These are phyloP conservation scores for Mortierella sp. DNA, from an alignment of 371 early-diverging fungal species.

Conservation along the genomic window DNA sequence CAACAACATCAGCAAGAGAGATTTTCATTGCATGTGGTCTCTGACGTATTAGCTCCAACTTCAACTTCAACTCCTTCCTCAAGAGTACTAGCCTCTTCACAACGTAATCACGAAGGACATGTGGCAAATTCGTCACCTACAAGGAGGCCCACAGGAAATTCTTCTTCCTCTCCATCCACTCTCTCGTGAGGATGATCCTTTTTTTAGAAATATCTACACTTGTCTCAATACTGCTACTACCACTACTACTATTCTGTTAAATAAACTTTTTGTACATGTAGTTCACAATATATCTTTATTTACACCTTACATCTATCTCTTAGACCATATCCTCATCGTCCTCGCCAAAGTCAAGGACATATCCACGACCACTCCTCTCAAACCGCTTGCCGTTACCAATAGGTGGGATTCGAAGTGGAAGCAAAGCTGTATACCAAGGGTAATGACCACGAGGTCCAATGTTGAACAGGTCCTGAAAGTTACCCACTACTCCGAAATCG, in stretches of 20 bases:
- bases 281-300: too few relatives aligned
- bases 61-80: background rate
- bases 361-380: slow-evolving; percentile 53
- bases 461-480: slow-evolving; percentile 66
- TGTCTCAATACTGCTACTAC: too few relatives aligned
- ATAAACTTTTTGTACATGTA: too few relatives aligned
- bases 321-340: slow-evolving; percentile 55
- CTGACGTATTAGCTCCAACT: background rate
- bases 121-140: background rate
- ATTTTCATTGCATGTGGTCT: background rate
- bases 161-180: slow-evolving; percentile 4
- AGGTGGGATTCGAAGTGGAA: slow-evolving; percentile 70
- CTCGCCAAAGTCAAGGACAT: slow-evolving; percentile 45
- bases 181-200: background rate
- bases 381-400: slow-evolving; percentile 56
- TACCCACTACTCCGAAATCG: slow-evolving; percentile 65
- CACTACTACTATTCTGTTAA: too few relatives aligned
- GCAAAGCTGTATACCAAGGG: slow-evolving; percentile 69
- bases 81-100: background rate
- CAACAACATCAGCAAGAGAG: background rate
- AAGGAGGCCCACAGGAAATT: slow-evolving; percentile 5
- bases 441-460: slow-evolving; percentile 60
- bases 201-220: background rate
- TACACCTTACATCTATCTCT: background rate
- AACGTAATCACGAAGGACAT: background rate